Evolutionary conservation across 2,329 filamentous ascomycete species (phyloP).

Genomic region (Acrodontium crateriforme): DNA sequence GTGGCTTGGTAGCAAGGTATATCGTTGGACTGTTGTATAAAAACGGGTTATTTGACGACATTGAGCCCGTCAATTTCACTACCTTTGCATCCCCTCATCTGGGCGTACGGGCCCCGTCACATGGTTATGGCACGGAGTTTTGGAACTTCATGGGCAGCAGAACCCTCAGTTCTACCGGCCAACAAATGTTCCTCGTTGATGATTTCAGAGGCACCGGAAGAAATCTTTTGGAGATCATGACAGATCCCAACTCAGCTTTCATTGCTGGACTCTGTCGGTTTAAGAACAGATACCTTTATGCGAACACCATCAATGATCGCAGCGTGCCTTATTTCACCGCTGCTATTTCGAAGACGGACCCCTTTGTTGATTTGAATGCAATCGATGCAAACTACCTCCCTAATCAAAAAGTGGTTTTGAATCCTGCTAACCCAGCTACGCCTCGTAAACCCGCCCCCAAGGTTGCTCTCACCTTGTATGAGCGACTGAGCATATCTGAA

Average conservation of each 20-base stretch:
- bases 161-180: slow-evolving; percentile 68
- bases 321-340: slow-evolving; percentile 76
- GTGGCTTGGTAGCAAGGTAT: slow-evolving; percentile 76
- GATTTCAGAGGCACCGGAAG: slow-evolving; percentile 69
- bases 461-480: slow-evolving; percentile 14
- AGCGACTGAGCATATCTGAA: slow-evolving; percentile 25
- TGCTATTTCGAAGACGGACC: slow-evolving; percentile 61
- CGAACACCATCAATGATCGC: slow-evolving; percentile 77
- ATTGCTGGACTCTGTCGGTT: slow-evolving; percentile 66
- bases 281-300: slow-evolving; percentile 62
- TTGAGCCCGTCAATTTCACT: slow-evolving; percentile 83
- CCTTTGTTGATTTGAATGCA: slow-evolving; percentile 53
- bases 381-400: slow-evolving; percentile 59
- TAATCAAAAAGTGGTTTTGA: slow-evolving; percentile 60
- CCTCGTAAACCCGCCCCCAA: slow-evolving; percentile 19
- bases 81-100: slow-evolving; percentile 76
- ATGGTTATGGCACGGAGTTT: slow-evolving; percentile 29
- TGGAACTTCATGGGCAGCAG: slow-evolving; percentile 69
- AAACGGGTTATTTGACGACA: slow-evolving; percentile 62
- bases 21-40: slow-evolving; percentile 71
- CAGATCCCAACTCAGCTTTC: slow-evolving; percentile 76
- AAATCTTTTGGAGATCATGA: slow-evolving; percentile 66
- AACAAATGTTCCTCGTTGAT: slow-evolving; percentile 80
- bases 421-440: slow-evolving; percentile 48
- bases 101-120: slow-evolving; percentile 33